Evolutionary conservation across 257 asterid genomes (phyloP).

Genomic region (Lantana camara): DNA sequence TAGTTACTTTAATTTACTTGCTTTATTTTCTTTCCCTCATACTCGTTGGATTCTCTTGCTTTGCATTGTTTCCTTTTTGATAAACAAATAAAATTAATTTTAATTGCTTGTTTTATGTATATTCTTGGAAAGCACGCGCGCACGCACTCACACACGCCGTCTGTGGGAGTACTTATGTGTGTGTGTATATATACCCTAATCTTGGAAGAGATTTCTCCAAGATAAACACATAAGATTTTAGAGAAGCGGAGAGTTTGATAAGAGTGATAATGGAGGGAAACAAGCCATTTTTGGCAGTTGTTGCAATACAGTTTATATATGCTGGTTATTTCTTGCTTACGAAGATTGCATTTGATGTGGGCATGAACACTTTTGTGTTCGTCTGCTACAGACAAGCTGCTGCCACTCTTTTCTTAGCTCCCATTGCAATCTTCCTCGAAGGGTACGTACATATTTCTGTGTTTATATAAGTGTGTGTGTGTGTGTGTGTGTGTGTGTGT

Average conservation of each 20-base stretch:
- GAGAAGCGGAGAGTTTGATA: neutral
- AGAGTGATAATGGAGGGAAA: conserved; percentile 35
- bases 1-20: neutral
- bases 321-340: conserved; percentile 84
- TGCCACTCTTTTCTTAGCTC: conserved; percentile 75
- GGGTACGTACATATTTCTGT: conserved; percentile 35
- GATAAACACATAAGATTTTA: neutral
- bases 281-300: conserved; percentile 44
- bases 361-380: conserved; percentile 78
- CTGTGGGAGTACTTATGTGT: neutral
- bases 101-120: neutral
- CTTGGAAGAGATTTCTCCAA: neutral
- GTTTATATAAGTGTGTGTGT: neutral
- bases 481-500: neutral
- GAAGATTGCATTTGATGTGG: conserved; percentile 78
- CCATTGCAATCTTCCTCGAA: conserved; percentile 61
- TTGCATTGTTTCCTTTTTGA: no score
- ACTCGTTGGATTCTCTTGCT: neutral
- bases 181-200: neutral
- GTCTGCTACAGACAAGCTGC: conserved; percentile 85
- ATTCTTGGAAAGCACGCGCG: no score
- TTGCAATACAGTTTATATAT: conserved; percentile 52
- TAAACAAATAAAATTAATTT: no score
- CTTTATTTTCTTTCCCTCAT: neutral
- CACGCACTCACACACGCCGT: no score